A percentile compares a stretch with the other conserved stretches of the same genome.
Conservation (phyloP, 805 yeast genomes). For the Ogataea angusta region DNA sequence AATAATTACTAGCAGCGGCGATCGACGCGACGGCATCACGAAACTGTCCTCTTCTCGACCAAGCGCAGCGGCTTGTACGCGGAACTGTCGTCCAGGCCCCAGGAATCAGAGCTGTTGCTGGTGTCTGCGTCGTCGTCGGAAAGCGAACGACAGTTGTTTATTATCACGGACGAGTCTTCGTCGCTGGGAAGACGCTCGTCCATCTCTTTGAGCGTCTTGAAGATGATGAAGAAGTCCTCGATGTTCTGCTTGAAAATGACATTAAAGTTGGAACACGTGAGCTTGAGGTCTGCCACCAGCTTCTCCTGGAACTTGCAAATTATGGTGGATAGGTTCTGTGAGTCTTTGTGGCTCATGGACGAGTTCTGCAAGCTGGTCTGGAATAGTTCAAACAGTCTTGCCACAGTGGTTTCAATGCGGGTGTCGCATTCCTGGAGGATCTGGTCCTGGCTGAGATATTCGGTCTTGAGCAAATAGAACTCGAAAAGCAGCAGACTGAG, state of each 20-base stretch:
- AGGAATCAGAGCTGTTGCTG: slow-evolving; percentile 10
- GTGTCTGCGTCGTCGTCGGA: slow-evolving; percentile 11
- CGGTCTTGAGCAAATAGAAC: slow-evolving; percentile 24
- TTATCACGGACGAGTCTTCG: slow-evolving; percentile 6
- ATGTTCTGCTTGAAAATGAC: slow-evolving; percentile 24
- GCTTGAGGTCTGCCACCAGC: slow-evolving; percentile 22
- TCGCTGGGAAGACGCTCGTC: slow-evolving; percentile 9
- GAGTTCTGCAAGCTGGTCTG: slow-evolving; percentile 7
- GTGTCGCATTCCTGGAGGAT: slow-evolving; percentile 21
- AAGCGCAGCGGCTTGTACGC: slow-evolving; percentile 18
- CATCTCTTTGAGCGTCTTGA: slow-evolving; percentile 25
- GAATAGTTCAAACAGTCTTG: slow-evolving; percentile 16
- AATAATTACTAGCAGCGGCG: neutral
- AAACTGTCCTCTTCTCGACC: slow-evolving; percentile 16
- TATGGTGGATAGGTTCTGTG: slow-evolving; percentile 13
- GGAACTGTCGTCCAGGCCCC: slow-evolving; percentile 13
- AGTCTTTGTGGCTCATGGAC: slow-evolving; percentile 10
- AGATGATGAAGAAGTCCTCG: slow-evolving; percentile 28
- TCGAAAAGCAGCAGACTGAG: slow-evolving; percentile 28
- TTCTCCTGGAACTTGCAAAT: slow-evolving; percentile 19
- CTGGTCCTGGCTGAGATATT: slow-evolving; percentile 14
- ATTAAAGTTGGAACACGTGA: slow-evolving; percentile 23
- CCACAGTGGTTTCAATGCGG: slow-evolving; percentile 20
- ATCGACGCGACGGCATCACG: slow-evolving; percentile 6
- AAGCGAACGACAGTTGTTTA: slow-evolving; percentile 8